Evolutionary conservation across 192 early-diverging fungal genomes (phyloP), one percentile per base, ranked within the genome.

Genomic region (Coemansia reversa): DNA sequence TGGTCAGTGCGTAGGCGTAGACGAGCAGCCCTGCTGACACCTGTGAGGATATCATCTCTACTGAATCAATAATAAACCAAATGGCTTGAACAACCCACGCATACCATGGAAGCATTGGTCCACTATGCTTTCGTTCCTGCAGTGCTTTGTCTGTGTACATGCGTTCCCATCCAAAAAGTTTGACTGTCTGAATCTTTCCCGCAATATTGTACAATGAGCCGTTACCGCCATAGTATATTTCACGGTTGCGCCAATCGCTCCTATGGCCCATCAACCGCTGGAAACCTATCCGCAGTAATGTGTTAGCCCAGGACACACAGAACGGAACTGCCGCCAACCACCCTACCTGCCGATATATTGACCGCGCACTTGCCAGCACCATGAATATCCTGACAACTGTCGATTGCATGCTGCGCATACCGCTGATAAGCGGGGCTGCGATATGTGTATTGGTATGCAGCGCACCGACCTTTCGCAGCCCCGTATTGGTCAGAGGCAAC

Each of bases 111-210:
- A 72, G 28, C 0, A 0, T n/a, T 3, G 6, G 0, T n/a, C 20
- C 2, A 12, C 5, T 19, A 0, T 4, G 32, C 30, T 20, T 18
- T 9, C n/a, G 19, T 7, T 14, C 1, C 33, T 69, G 18, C 0
- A 55, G 49, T 0, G 56, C n/a, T 2, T 58, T 30, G 22, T 69
- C 63, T 27, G 64, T 25, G 33, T 60, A 73, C 45, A 66, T 64
- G 24, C 27, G 51, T 27, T 79, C 76, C 76, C 76, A 79, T n/a
- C 70, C 67, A 61, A 69, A 73, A 25, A 79, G 25, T 60, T 73
- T 79, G 16, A 79, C 65, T 4, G 67, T 62, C 25, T 60, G 68
- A 9, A 73, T 79, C 14, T 39, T 58, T 3, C 55, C 5, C 1
- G 25, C 30, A 9, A 79, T 69, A 19, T 63, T 61, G 24, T 55